Evolutionary conservation across 2,329 filamentous ascomycete genomes (phyloP), one percentile per base, ranked within the genome.

Genomic region (Teratosphaeriaceae sp.): DNA sequence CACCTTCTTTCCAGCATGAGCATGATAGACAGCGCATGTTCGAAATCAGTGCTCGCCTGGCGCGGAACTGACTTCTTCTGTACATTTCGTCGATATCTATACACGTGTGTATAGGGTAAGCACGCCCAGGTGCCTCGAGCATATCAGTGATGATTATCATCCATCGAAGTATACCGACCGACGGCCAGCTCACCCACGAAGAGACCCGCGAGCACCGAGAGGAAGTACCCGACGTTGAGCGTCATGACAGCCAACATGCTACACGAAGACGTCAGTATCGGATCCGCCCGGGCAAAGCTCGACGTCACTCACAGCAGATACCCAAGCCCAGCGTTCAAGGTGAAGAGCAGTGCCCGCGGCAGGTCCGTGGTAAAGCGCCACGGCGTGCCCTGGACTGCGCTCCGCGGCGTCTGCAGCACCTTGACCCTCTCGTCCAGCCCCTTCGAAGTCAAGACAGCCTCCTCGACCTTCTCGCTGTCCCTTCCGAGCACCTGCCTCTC

Each of bases 221-320:
- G 65, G 62, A 90, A 90, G 62, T 92, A 92, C 11, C 86, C 87
- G 13, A 90, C 76, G 55, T 92, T 92, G 70, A 87, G 79, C 1
- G 85, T 89, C 87, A 92, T 95, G 60, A 94, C 84, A 12, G 85
- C 86, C 67, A 95, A 69, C 88, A 95, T 95, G 46, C 88, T 95
- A 54, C 27, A 15, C 39, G 11, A 11, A 18, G n/a, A 12, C 5
- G 16, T 39, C 37, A 39, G 23, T 27, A 24, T 19, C 8, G 5
- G 16, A 7, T 33, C 3, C 19, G 15, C n/a, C 3, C 23, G 20
- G 18, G 11, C 7, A n/a, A n/a, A 27, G 24, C n/a, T 16, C 21
- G 19, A 34, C 29, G 18, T 22, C 24, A 80, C 86, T 76, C 69
- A 94, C 88, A 95, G 79, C 23, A 95, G 69, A 66, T 94, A 95